A percentile compares a stretch with the other conserved stretches of the same genome.
These are phyloP conservation scores for Candida dajiaensis DNA, from an alignment of 805 yeast species.

Conservation along the genomic window DNA sequence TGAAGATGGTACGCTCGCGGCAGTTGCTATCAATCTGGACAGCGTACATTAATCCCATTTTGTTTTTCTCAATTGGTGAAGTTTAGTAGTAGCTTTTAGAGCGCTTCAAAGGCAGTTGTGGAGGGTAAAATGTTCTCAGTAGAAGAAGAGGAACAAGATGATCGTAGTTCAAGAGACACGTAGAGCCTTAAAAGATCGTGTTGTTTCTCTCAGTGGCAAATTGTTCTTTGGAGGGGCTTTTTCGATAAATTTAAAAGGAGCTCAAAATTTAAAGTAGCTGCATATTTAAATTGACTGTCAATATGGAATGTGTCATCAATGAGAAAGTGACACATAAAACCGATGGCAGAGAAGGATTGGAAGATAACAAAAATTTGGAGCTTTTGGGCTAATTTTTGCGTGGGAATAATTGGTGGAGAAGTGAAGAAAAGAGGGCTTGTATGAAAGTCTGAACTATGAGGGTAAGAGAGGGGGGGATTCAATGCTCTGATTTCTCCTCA, in stretches of 20 bases:
- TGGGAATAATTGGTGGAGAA: too few species aligned
- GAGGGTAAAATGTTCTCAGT: neutral
- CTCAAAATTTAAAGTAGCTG: neutral
- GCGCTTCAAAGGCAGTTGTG: neutral
- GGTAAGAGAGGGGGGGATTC: too few species aligned
- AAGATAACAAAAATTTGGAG: too few species aligned
- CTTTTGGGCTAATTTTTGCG: too few species aligned
- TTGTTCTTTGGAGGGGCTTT: neutral
- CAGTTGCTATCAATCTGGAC: neutral
- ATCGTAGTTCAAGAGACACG: neutral
- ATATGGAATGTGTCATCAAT: neutral
- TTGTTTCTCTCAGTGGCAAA: neutral
- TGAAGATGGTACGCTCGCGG: neutral
- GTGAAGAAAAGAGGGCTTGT: too few species aligned
- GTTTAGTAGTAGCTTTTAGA: too few species aligned
- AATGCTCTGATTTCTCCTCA: too few species aligned
- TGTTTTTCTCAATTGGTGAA: too few species aligned
- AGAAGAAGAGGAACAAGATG: neutral
- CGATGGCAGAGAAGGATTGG: neutral
- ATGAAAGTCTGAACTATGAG: too few species aligned
- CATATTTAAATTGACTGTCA: neutral
- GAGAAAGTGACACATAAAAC: neutral
- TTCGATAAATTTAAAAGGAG: neutral
- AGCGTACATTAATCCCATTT: neutral
- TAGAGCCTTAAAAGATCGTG: neutral